These are phyloP conservation scores for Cephalotrichum gorgonifer DNA, from an alignment of 2,329 filamentous ascomycete species.

Conservation along the genomic window DNA sequence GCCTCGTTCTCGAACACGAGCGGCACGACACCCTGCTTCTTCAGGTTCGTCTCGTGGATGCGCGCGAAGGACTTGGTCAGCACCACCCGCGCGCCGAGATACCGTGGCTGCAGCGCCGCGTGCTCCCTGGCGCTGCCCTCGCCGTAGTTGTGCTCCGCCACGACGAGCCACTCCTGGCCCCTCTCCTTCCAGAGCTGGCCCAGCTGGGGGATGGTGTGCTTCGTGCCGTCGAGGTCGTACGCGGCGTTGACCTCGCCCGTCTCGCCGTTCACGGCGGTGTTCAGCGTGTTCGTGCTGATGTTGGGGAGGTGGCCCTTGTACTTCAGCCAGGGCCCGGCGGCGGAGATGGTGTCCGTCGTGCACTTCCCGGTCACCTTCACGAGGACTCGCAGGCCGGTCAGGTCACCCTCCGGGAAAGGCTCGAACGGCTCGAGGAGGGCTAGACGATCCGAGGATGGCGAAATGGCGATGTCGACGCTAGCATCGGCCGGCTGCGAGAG, in stretches of 20 bases:
- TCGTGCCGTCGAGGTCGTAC: slow-evolving; percentile 71
- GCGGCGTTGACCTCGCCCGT: slow-evolving; percentile 89
- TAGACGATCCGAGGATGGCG: slow-evolving; percentile 79
- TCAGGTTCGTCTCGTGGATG: slow-evolving; percentile 91
- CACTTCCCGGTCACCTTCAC: slow-evolving; percentile 97
- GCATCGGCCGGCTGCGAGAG: slow-evolving; percentile 63
- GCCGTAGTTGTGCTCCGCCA: slow-evolving; percentile 96
- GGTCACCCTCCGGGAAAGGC: slow-evolving; percentile 67
- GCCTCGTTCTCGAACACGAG: slow-evolving; percentile 80
- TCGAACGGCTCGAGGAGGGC: slow-evolving; percentile 85
- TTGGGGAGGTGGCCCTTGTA: slow-evolving; percentile 99
- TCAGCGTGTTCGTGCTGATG: slow-evolving; percentile 94
- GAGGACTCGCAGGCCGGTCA: slow-evolving; percentile 70
- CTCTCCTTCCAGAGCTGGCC: slow-evolving; percentile 72
- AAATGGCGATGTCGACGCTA: slow-evolving; percentile 62
- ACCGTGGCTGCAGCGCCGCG: slow-evolving; percentile 82
- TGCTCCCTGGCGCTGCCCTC: slow-evolving; percentile 85
- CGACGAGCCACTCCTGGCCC: slow-evolving; percentile 76
- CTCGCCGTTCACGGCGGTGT: slow-evolving; percentile 84
- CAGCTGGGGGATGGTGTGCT: slow-evolving; percentile 75
- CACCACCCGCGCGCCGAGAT: slow-evolving; percentile 76
- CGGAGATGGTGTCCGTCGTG: slow-evolving; percentile 97
- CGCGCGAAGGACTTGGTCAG: slow-evolving; percentile 80
- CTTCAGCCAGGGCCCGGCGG: slow-evolving; percentile 93
- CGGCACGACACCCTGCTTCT: slow-evolving; percentile 95